phyloP scores from a whole-genome alignment of 2,329 filamentous ascomycete genomes.

The Beauveria scarabaeidicola region DNA sequence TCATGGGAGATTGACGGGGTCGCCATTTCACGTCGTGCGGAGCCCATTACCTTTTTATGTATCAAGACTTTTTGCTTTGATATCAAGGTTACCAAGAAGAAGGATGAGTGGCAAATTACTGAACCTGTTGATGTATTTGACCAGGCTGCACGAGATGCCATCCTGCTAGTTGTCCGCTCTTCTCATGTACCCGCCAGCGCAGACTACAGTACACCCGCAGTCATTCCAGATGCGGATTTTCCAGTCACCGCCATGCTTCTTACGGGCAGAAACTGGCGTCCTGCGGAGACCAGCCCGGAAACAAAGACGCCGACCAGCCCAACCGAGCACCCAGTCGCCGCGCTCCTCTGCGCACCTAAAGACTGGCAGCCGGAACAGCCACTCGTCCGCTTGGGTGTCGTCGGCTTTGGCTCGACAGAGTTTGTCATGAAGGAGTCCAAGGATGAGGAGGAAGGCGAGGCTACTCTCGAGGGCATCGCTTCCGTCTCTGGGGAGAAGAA shows the following conservation, averaged over 20 bases:
- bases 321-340: not conserved
- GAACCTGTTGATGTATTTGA: not conserved
- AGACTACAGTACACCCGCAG: not conserved
- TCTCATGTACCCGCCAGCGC: not conserved
- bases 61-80: constrained; percentile 27
- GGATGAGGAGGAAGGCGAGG: constrained; percentile 8
- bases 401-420: constrained; percentile 20
- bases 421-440: constrained; percentile 18
- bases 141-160: not conserved
- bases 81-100: constrained; percentile 17
- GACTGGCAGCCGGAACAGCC: constrained; percentile 20
- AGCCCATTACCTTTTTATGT: constrained; percentile 24
- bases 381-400: constrained; percentile 24
- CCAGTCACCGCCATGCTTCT: constrained; percentile 6
- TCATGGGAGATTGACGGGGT: constrained; percentile 30
- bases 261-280: constrained; percentile 4
- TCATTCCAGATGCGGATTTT: not conserved
- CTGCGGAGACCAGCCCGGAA: not conserved
- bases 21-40: constrained; percentile 20
- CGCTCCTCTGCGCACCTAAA: constrained; percentile 5
- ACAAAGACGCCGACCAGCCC: not conserved
- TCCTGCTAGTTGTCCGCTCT: not conserved
- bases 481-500: constrained; percentile 17
- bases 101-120: not conserved
- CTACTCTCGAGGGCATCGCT: constrained; percentile 21